These are phyloP conservation scores for Hygrophila difformis DNA, from an alignment of 257 asterid species.

Conservation along the genomic window DNA sequence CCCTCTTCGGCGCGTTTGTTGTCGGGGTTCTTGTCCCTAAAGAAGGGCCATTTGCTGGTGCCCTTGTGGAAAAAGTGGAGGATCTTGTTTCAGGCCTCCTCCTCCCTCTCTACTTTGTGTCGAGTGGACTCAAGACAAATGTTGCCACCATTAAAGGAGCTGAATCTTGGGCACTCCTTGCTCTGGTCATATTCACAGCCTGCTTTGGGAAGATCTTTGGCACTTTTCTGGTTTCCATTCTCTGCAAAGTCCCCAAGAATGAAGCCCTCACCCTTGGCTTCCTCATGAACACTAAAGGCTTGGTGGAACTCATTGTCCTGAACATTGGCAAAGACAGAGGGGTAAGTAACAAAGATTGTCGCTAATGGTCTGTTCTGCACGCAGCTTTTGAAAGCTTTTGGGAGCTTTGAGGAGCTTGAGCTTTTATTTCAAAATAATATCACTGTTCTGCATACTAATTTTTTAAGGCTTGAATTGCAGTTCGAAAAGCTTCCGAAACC, in stretches of 20 bases:
- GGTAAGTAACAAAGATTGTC: conserved; percentile 15
- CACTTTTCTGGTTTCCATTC: conserved; percentile 41
- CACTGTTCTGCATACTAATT: too few species aligned
- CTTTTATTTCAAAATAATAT: too few species aligned
- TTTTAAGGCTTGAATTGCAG: too few species aligned
- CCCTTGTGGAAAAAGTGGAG: conserved; percentile 67
- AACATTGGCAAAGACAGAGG: conserved; percentile 28
- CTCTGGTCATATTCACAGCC: conserved; percentile 52
- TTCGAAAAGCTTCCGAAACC: too few species aligned
- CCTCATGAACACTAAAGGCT: conserved; percentile 64
- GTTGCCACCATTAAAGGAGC: conserved; percentile 66
- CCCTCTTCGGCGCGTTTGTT: conserved; percentile 79
- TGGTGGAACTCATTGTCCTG: conserved; percentile 34
- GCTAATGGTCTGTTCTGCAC: too few species aligned
- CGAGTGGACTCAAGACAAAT: conserved; percentile 74
- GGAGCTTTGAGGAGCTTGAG: too few species aligned
- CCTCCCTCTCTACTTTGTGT: conserved; percentile 73
- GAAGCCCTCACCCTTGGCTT: conserved; percentile 76
- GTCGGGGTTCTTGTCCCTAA: conserved; percentile 72
- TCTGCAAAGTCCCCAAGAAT: conserved; percentile 38
- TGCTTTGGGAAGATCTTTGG: conserved; percentile 75
- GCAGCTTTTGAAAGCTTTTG: too few species aligned
- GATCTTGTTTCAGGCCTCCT: conserved; percentile 77
- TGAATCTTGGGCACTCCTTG: conserved; percentile 81
- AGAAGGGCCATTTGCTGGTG: conserved; percentile 74